Evolutionary conservation across 768 basidiomycete genomes (phyloP).

Genomic region (Suillus paluster): DNA sequence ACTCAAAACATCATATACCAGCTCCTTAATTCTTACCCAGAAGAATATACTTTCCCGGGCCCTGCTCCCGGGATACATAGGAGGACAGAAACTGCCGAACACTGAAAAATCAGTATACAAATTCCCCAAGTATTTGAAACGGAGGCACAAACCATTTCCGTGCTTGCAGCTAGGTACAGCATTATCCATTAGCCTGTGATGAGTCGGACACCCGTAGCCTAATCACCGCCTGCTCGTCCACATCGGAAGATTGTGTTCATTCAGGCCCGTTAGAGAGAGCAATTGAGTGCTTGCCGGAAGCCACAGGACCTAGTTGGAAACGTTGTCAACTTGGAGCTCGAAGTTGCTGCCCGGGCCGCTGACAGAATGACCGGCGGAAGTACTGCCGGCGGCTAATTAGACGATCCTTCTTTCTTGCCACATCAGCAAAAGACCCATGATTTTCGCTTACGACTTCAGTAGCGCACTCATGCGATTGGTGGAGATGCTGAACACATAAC

Average conservation of each 20-base stretch:
- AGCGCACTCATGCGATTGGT: no score
- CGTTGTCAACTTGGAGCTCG: no score
- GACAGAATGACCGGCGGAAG: background rate
- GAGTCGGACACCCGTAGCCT: conserved; percentile 3
- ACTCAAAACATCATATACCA: conserved; percentile 63
- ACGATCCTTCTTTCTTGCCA: no score
- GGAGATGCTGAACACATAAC: no score
- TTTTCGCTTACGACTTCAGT: no score
- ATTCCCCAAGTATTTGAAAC: conserved; percentile 3
- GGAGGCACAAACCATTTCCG: conserved; percentile 70
- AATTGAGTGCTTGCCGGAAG: conserved; percentile 12
- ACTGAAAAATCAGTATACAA: background rate
- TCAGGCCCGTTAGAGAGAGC: conserved; percentile 21
- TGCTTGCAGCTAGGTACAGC: conserved; percentile 83
- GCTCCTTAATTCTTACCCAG: conserved; percentile 82
- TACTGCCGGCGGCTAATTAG: no score
- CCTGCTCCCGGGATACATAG: conserved; percentile 74
- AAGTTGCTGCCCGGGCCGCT: background rate
- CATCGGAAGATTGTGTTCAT: conserved; percentile 40
- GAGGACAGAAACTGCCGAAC: conserved; percentile 64
- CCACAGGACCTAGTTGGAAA: background rate
- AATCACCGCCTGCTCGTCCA: conserved; percentile 40
- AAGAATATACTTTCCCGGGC: conserved; percentile 55
- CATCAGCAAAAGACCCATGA: no score
- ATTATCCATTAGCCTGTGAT: conserved; percentile 76